Percentiles rank a stretch among this genome's conserved stretches.
Conservation (phyloP, 2,329 filamentous ascomycete species). For the Thielaviopsis populi region DNA sequence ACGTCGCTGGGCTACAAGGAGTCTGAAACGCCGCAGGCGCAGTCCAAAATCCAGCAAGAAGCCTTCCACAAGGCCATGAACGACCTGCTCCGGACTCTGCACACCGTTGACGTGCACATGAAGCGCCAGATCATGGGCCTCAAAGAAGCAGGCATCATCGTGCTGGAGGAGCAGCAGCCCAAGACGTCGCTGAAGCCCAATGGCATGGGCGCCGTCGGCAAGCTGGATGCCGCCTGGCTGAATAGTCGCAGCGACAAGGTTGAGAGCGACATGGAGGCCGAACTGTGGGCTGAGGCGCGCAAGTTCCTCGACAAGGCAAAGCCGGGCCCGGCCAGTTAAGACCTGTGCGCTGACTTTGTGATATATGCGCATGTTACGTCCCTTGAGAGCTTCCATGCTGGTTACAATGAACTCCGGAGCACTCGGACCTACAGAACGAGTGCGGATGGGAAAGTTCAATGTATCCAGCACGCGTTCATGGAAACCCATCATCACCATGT, state of each 20-base stretch:
- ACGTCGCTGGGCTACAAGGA: constrained; percentile 29
- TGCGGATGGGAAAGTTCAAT: neutral
- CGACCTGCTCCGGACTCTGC: constrained; percentile 57
- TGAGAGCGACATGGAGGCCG: constrained; percentile 67
- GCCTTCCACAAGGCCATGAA: constrained; percentile 45
- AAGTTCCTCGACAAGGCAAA: constrained; percentile 25
- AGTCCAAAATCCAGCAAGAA: constrained; percentile 35
- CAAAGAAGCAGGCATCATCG: constrained; percentile 66
- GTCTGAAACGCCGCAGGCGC: constrained; percentile 24
- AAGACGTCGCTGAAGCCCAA: constrained; percentile 35
- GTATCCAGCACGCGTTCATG: neutral
- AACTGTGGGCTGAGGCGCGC: constrained; percentile 47
- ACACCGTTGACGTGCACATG: constrained; percentile 58
- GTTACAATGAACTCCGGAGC: neutral
- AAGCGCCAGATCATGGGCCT: constrained; percentile 56
- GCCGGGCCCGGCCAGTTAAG: constrained; percentile 8
- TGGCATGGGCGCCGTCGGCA: constrained; percentile 39
- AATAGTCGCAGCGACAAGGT: constrained; percentile 76
- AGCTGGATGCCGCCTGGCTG: constrained; percentile 72
- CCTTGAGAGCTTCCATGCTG: too few relatives aligned
- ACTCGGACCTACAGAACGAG: neutral
- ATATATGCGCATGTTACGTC: neutral
- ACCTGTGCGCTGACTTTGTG: neutral
- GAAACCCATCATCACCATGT: neutral
- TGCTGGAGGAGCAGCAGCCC: constrained; percentile 23